A percentile compares a stretch with the other conserved stretches of the same genome.
Evolutionary conservation across 2,329 filamentous ascomycete genomes (phyloP).

Genomic region (Tolypocladium nubicola): DNA sequence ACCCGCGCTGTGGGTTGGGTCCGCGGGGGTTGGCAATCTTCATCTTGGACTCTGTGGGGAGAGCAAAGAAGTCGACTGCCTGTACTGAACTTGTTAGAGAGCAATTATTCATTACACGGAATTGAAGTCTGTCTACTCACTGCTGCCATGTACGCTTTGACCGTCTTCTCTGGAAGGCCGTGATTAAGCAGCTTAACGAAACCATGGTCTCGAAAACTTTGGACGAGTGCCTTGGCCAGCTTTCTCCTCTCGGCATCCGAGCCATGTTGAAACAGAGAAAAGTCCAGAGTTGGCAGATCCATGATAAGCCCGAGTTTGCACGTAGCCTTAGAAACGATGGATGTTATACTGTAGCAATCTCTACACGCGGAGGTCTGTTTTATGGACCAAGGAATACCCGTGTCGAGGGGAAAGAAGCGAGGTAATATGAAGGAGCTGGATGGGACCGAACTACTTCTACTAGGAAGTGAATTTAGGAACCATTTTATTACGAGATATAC

Average conservation of each 20-base stretch:
- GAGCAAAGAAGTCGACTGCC: conserved; percentile 4
- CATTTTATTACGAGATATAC: not conserved
- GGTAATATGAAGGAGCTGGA: not conserved
- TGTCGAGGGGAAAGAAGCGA: not conserved
- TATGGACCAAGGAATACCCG: not conserved
- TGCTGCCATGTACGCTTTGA: too few relatives aligned
- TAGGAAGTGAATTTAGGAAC: not conserved
- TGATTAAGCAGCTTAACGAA: too few relatives aligned
- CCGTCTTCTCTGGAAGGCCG: too few relatives aligned
- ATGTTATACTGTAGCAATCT: not conserved
- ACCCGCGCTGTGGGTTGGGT: conserved; percentile 19
- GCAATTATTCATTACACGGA: too few relatives aligned
- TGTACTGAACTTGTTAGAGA: not conserved
- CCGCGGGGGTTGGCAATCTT: conserved; percentile 17
- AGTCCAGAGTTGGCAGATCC: not conserved
- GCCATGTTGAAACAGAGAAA: too few relatives aligned
- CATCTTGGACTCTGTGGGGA: conserved; percentile 16
- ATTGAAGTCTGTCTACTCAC: too few relatives aligned
- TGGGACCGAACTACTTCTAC: not conserved
- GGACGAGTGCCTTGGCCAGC: too few relatives aligned
- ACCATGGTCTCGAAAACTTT: too few relatives aligned
- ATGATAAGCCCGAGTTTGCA: not conserved
- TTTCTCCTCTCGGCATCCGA: too few relatives aligned
- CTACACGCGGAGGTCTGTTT: not conserved
- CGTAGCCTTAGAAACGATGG: not conserved